Evolutionary conservation across 2,329 filamentous ascomycete species (phyloP).

Genomic region (Cladophialophora immunda): DNA sequence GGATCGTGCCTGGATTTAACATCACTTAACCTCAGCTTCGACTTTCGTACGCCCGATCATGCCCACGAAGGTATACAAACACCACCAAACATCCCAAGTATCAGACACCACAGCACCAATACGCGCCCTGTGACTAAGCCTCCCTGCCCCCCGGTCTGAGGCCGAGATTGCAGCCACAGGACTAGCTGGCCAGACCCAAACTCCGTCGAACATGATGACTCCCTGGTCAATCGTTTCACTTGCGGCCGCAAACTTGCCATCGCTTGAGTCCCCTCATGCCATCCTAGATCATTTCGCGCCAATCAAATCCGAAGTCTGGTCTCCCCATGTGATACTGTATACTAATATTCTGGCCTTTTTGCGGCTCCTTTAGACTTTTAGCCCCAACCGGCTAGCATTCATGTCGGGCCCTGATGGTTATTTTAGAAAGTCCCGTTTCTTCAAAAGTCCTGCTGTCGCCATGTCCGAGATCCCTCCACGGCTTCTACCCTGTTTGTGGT

Average conservation of each 20-base stretch:
- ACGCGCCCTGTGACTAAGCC: neutral
- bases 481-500: neutral
- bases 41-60: neutral
- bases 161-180: conserved; percentile 1
- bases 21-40: neutral
- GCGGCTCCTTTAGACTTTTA: conserved; percentile 17
- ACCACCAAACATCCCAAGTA: neutral
- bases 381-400: conserved; percentile 1
- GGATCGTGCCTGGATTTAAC: too few relatives aligned
- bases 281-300: neutral
- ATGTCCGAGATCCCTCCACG: neutral
- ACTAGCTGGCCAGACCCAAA: neutral
- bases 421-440: neutral
- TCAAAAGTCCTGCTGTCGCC: conserved; percentile 1
- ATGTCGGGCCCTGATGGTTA: neutral
- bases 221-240: neutral
- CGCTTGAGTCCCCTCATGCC: neutral
- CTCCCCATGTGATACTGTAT: neutral
- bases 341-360: neutral
- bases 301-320: neutral
- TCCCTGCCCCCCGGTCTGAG: neutral
- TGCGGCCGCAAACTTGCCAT: neutral
- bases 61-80: neutral
- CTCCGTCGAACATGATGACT: neutral
- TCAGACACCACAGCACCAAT: neutral